Percentiles rank a stretch among this genome's conserved stretches.
Conservation (phyloP, 208 protist genomes). For the Leishmania amazonensis region DNA sequence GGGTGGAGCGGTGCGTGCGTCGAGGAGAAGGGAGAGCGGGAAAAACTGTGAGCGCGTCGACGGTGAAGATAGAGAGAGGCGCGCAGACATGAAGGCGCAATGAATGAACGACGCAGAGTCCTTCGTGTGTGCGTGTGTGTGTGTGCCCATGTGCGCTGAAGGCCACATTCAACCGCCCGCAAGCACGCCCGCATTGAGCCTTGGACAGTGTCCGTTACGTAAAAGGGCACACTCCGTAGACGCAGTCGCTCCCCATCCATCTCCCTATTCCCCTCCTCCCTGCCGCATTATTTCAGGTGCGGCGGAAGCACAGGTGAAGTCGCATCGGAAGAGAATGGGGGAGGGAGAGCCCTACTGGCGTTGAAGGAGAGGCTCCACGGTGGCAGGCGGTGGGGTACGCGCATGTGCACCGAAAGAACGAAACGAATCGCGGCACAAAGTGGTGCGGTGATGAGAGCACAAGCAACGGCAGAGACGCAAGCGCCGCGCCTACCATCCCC, state of each 20-base stretch:
- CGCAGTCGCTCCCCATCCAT: not conserved
- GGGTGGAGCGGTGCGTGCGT: not conserved
- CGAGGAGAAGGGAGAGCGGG: not conserved
- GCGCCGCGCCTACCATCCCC: not conserved
- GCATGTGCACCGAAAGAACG: not conserved
- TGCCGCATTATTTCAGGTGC: not conserved
- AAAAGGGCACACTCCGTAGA: not conserved
- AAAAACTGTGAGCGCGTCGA: not conserved
- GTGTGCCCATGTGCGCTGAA: not conserved
- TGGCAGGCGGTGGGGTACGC: not conserved
- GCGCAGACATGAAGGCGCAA: not conserved
- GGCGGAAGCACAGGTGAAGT: not conserved
- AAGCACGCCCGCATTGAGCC: not conserved
- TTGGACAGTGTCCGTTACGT: not conserved
- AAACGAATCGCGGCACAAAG: not conserved
- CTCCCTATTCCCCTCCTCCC: not conserved
- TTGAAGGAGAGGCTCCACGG: not conserved
- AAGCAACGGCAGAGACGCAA: not conserved
- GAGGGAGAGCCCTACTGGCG: not conserved
- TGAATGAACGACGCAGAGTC: not conserved
- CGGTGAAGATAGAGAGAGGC: not conserved
- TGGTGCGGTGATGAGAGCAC: not conserved
- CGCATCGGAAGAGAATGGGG: not conserved
- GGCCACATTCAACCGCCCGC: not conserved
- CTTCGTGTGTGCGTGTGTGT: not conserved